Base-by-base conservation (phyloP, 164 flowering plant species). In the Berberis vulgaris region DNA sequence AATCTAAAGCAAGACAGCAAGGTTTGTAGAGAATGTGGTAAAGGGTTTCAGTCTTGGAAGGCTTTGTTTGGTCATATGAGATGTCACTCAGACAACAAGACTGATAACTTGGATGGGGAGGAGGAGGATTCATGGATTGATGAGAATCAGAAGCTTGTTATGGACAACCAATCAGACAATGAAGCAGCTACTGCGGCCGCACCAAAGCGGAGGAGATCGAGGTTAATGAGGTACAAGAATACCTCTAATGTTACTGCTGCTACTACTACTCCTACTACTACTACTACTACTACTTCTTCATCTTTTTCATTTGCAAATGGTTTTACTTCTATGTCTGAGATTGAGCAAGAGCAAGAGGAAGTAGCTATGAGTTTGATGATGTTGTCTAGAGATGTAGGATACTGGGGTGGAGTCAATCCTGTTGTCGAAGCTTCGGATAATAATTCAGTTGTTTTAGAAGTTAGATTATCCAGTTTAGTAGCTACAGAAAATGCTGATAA, bases 21-120 rank as follows among this genome's bases (percentile, higher is more conserved):
- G 60, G 11, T 76, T 2, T 87, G 97, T 64, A 81, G 75, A 67
- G 84, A 88, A 76, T 86, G 97, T 76, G 98, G 96, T 4, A 86
- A 85, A 73, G 86, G 72, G 62, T 88, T 88, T 74, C 83, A 76
- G 6, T 89, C 98, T 1, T 49, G 74, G 72, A 89, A 86, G 72
- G 92, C 98, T 68, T 73, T 88, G 11, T 83, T 88, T 73, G 94
- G 94, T 57, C 96, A 91, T 67, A 86, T 91, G 98, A 82, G 83
- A 68, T 81, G 81, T 69, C 96, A 93, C 59, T 79, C 96, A 1
- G 86, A 79, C 56, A 81, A 69, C 40, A 80, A 66, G 26, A 26
- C 60, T 2, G 57, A 61, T 49, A 59, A 44, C 61, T 59, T 61
- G 47, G 76, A 26, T 26, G 26, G 26, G 26, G 26, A 26, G 26